Percentiles rank a stretch among this genome's conserved stretches.
Conservation (phyloP, 192 early-diverging fungal genomes). For the Spizellomyces punctatus region DNA sequence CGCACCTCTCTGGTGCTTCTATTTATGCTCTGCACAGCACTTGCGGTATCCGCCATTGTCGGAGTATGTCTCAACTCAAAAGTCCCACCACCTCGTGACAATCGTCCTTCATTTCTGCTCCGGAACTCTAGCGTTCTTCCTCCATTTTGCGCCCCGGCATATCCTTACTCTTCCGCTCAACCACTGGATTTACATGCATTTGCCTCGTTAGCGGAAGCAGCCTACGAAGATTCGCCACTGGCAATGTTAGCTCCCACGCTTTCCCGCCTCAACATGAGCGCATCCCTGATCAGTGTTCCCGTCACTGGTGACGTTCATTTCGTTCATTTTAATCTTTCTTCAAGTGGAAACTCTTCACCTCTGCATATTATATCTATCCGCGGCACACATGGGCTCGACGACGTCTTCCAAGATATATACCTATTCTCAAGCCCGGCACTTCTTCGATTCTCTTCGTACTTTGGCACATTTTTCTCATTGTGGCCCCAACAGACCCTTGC, state of each 20-base stretch:
- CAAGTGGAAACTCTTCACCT: background rate
- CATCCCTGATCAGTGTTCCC: background rate
- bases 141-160: background rate
- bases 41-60: background rate
- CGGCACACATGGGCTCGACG: background rate
- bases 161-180: background rate
- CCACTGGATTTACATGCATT: slow-evolving; percentile 1
- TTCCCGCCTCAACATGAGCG: background rate
- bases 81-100: background rate
- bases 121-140: background rate
- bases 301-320: background rate
- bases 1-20: background rate
- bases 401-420: slow-evolving; percentile 5
- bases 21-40: background rate
- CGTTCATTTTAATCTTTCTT: background rate
- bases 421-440: slow-evolving; percentile 2
- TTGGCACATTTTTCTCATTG: slow-evolving; percentile 12
- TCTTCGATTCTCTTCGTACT: slow-evolving; percentile 13
- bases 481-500: slow-evolving; percentile 13
- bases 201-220: background rate
- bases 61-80: background rate
- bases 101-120: background rate
- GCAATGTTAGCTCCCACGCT: background rate
- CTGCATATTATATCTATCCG: background rate
- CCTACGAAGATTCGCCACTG: background rate